These are phyloP conservation scores for Pyrenochaeta sp. DNA, from an alignment of 2,329 filamentous ascomycete species.

Conservation along the genomic window DNA sequence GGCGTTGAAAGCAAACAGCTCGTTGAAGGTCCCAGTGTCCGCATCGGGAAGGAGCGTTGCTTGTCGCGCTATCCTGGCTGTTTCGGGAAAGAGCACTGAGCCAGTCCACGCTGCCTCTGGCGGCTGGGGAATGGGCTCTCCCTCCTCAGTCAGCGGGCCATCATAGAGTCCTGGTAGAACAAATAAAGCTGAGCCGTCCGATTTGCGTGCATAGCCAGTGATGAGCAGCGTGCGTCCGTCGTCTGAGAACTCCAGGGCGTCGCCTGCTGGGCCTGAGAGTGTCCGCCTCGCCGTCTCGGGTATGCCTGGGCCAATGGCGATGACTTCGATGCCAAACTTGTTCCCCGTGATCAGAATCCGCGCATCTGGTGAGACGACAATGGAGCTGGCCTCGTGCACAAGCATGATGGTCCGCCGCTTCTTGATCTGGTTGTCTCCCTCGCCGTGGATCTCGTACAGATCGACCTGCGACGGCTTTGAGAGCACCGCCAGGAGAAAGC, in stretches of 20 bases:
- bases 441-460: slow-evolving; percentile 73
- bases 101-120: slow-evolving; percentile 50
- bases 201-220: slow-evolving; percentile 48
- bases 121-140: slow-evolving; percentile 47
- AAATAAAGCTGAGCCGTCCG: slow-evolving; percentile 47
- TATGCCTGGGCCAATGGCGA: slow-evolving; percentile 72
- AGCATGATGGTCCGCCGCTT: slow-evolving; percentile 77
- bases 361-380: slow-evolving; percentile 82
- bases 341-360: slow-evolving; percentile 85
- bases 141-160: slow-evolving; percentile 51
- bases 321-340: slow-evolving; percentile 87
- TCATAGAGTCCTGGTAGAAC: slow-evolving; percentile 50
- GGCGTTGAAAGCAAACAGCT: slow-evolving; percentile 52
- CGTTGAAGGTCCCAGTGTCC: slow-evolving; percentile 49
- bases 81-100: slow-evolving; percentile 53
- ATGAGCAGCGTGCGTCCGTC: slow-evolving; percentile 51
- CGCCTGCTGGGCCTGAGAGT: slow-evolving; percentile 48
- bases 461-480: slow-evolving; percentile 86
- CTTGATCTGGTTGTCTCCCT: slow-evolving; percentile 63
- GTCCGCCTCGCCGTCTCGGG: slow-evolving; percentile 45
- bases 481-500: slow-evolving; percentile 77
- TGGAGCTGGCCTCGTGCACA: slow-evolving; percentile 78
- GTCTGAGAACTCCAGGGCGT: slow-evolving; percentile 50
- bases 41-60: slow-evolving; percentile 50
- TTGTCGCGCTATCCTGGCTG: slow-evolving; percentile 47